Evolutionary conservation across 371 early-diverging fungal genomes (phyloP), one percentile per base, ranked within the genome.

Genomic region (Apophysomyces sp.): DNA sequence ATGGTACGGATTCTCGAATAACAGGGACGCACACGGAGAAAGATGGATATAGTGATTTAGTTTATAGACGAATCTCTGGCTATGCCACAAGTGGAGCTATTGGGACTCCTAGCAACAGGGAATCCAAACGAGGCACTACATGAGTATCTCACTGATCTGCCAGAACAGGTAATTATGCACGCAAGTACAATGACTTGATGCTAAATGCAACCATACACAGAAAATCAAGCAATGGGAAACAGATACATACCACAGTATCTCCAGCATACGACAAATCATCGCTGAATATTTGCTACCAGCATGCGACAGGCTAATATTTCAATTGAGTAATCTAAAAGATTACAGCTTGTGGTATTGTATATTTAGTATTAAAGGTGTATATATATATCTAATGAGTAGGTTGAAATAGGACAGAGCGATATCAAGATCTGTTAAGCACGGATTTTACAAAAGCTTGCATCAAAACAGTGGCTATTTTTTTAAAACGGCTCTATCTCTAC

Each of bases 151-250:
- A 52, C 52, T 4, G 36, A 59, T 24, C 31, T 59, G 24, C 44
- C 52, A 15, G 21, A 49, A 51, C 60, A 59, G 37, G 56, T 56
- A 56, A 56, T 18, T 16, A 36, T 21, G 24, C 8, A 34, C 0
- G 32, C 5, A 5, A 4, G 6, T 7, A 26, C 49, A 16, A 44
- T 44, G 56, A 30, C 15, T 30, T 24, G 16, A 4, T 15, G 4
- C 24, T 18, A 29, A 32, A 3, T 2, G 9, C 36, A 29, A 34
- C 4, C 7, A 7, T 16, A 6, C n/a, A 36, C 36, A 56, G 60
- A 28, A 59, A 52, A 44, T 36, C 2, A 59, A 44, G 30, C 60
- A 51, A 51, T 59, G 60, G 60, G 60, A 59, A 49, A 21, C 60
- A 11, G 7, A 51, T 18, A 51, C 60, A 1, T 24, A 26, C 6